These are phyloP conservation scores for Nitzschia putrida DNA, from an alignment of 108 stramenopile genomes.

Conservation along the genomic window DNA sequence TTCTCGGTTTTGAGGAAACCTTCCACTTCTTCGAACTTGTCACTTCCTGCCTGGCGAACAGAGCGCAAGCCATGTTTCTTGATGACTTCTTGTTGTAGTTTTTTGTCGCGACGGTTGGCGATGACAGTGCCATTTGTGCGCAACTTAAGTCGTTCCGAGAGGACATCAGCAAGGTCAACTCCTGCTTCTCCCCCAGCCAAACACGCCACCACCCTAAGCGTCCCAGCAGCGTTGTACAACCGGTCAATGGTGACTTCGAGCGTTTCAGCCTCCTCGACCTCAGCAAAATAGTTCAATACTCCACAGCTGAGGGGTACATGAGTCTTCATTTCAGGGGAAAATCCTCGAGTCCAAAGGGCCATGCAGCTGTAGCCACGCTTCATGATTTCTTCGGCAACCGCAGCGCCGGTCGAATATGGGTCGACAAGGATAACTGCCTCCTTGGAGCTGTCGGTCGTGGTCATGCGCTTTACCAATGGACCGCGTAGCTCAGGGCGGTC, in stretches of 20 bases:
- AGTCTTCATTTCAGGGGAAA: slow-evolving; percentile 73
- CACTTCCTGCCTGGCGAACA: slow-evolving; percentile 75
- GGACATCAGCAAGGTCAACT: slow-evolving; percentile 79
- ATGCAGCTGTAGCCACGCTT: slow-evolving; percentile 77
- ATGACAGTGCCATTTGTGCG: slow-evolving; percentile 84
- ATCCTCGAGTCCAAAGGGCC: slow-evolving; percentile 71
- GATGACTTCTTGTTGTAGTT: slow-evolving; percentile 88
- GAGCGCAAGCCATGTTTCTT: slow-evolving; percentile 77
- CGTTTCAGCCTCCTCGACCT: slow-evolving; percentile 57
- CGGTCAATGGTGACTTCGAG: slow-evolving; percentile 50
- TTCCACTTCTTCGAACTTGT: slow-evolving; percentile 73
- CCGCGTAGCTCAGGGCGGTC: slow-evolving; percentile 78
- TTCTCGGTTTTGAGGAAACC: slow-evolving; percentile 69
- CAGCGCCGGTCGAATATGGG: slow-evolving; percentile 91
- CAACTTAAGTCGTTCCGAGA: slow-evolving; percentile 74
- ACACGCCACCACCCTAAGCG: slow-evolving; percentile 73
- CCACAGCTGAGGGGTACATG: slow-evolving; percentile 69
- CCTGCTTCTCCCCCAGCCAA: slow-evolving; percentile 84
- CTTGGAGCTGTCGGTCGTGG: slow-evolving; percentile 77
- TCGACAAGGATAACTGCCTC: slow-evolving; percentile 88
- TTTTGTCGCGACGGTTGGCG: slow-evolving; percentile 89
- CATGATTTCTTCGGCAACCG: slow-evolving; percentile 70
- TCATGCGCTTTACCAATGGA: slow-evolving; percentile 64
- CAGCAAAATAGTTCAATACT: slow-evolving; percentile 50
- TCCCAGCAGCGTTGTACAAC: slow-evolving; percentile 59